phyloP scores from a whole-genome alignment of 2,329 filamentous ascomycete genomes.

The Pseudodiploospora longispora region DNA sequence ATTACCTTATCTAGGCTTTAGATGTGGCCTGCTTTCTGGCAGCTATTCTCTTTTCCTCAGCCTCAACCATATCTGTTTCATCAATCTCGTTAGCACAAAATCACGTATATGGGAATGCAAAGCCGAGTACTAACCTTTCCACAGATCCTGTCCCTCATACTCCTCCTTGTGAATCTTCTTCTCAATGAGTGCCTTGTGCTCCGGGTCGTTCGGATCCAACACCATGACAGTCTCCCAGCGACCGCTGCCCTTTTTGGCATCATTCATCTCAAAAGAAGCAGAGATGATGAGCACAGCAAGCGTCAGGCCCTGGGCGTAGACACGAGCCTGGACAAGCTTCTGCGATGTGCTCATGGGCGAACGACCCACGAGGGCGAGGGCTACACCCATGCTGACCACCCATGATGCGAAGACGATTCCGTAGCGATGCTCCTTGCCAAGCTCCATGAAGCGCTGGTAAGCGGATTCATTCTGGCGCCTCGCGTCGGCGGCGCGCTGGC shows the following conservation, averaged over 20 bases:
- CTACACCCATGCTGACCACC: constrained; percentile 70
- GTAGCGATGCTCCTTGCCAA: constrained; percentile 76
- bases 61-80: constrained; percentile 65
- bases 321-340: constrained; percentile 89
- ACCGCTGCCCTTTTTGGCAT: constrained; percentile 67
- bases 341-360: constrained; percentile 67
- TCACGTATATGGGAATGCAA: too few species aligned
- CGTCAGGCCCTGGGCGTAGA: constrained; percentile 87
- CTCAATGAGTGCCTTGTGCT: constrained; percentile 76
- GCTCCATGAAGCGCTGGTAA: constrained; percentile 57
- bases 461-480: constrained; percentile 48
- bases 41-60: constrained; percentile 58
- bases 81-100: too few species aligned
- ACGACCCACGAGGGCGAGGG: constrained; percentile 67
- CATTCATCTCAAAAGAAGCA: constrained; percentile 71
- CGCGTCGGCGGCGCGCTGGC: constrained; percentile 47
- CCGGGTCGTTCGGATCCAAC: constrained; percentile 70
- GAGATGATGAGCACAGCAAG: constrained; percentile 75
- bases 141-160: constrained; percentile 84
- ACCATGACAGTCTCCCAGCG: constrained; percentile 81
- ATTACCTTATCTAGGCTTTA: too few species aligned
- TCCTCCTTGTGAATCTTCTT: constrained; percentile 82
- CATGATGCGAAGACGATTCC: constrained; percentile 75
- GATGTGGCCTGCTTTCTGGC: constrained; percentile 24
- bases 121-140: constrained; percentile 58